Evolutionary conservation across 2,329 filamentous ascomycete genomes (phyloP).

Genomic region (Metarhizium humberi): DNA sequence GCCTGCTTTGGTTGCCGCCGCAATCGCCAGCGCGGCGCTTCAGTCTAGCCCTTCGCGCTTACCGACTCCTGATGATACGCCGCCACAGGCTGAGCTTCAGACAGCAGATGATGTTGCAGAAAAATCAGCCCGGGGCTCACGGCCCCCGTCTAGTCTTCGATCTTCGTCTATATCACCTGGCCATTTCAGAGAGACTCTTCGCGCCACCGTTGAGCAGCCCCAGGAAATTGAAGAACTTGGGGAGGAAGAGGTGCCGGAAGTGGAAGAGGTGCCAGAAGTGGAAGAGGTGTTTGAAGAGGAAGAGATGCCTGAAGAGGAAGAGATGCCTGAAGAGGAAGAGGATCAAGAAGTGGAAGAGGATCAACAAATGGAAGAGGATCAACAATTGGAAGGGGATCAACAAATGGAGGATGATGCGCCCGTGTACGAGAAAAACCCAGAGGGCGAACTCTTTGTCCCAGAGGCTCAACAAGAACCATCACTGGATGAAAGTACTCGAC

Average conservation of each 20-base stretch:
- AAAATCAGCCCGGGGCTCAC: slow-evolving; percentile 10
- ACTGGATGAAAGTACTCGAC: slow-evolving; percentile 13
- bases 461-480: slow-evolving; percentile 5
- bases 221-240: slow-evolving; percentile 2
- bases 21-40: slow-evolving; percentile 22
- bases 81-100: slow-evolving; percentile 24
- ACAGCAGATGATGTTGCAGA: slow-evolving; percentile 8
- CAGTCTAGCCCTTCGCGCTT: slow-evolving; percentile 34
- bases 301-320: neutral
- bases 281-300: neutral
- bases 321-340: too few species aligned
- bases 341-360: too few species aligned
- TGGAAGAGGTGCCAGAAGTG: neutral
- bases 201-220: neutral
- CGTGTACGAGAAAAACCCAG: neutral
- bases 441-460: neutral
- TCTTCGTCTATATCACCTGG: slow-evolving; percentile 1
- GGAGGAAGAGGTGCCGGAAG: slow-evolving; percentile 3
- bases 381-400: too few species aligned
- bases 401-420: neutral
- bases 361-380: neutral
- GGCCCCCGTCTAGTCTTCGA: neutral
- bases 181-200: neutral
- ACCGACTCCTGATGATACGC: slow-evolving; percentile 44
- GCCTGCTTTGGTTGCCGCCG: slow-evolving; percentile 8